Percentiles rank a stretch among this genome's conserved stretches.
These are phyloP conservation scores for Dicorynia guianensis DNA, from an alignment of 306 rosid species.

Conservation along the genomic window DNA sequence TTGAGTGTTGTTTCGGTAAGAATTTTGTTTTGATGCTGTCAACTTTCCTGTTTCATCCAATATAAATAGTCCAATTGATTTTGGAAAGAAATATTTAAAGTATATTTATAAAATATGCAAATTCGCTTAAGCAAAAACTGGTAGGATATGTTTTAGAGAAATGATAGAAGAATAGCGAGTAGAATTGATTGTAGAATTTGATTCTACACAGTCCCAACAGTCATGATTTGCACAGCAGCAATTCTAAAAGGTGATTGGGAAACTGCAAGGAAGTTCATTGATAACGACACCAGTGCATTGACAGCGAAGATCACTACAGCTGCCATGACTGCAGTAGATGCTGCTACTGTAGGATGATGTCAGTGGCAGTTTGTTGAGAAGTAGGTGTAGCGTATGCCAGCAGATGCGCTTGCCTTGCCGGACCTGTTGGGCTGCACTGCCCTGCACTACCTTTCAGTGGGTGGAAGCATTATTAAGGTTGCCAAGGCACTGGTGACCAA, in stretches of 20 bases:
- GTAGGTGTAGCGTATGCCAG: slow-evolving; percentile 41
- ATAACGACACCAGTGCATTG: slow-evolving; percentile 46
- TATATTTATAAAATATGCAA: too few species aligned
- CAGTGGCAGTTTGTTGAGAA: slow-evolving; percentile 56
- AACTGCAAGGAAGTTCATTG: slow-evolving; percentile 45
- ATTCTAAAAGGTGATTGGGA: slow-evolving; percentile 61
- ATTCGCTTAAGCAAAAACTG: too few species aligned
- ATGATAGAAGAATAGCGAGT: too few species aligned
- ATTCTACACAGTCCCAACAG: too few species aligned
- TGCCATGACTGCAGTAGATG: slow-evolving; percentile 50
- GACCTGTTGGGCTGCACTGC: slow-evolving; percentile 57
- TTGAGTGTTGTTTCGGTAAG: too few species aligned
- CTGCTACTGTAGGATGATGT: slow-evolving; percentile 49
- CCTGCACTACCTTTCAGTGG: slow-evolving; percentile 58
- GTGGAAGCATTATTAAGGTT: slow-evolving; percentile 39
- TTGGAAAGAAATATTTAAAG: too few species aligned
- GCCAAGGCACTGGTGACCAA: slow-evolving; percentile 54
- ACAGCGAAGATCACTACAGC: slow-evolving; percentile 46
- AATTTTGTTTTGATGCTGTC: too few species aligned
- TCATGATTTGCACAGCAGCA: slow-evolving; percentile 57
- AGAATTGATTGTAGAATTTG: too few species aligned
- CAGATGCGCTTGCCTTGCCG: slow-evolving; percentile 24
- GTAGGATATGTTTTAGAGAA: too few species aligned
- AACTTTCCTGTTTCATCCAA: too few species aligned
- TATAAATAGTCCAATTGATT: too few species aligned